phyloP scores from a whole-genome alignment of 176 grass and related monocot genomes.

The Oropetium thomaeum region DNA sequence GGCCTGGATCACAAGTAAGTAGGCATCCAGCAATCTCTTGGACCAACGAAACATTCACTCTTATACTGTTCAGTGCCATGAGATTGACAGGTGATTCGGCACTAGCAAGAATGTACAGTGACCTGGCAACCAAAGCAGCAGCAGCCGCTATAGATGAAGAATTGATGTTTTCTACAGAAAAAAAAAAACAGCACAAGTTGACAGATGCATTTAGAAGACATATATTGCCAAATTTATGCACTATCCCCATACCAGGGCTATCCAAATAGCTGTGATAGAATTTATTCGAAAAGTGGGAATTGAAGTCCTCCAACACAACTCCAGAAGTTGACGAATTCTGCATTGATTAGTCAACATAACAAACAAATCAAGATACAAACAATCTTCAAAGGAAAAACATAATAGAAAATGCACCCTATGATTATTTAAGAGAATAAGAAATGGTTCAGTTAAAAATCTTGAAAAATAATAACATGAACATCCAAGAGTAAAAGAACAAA shows the following conservation, averaged over 20 bases:
- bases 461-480: not conserved
- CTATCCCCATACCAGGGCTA: constrained; percentile 47
- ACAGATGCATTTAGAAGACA: constrained; percentile 6
- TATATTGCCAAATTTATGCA: constrained; percentile 18
- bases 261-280: constrained; percentile 93
- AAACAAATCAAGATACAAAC: constrained; percentile 29
- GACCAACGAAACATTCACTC: constrained; percentile 83
- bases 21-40: constrained; percentile 75
- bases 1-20: constrained; percentile 76
- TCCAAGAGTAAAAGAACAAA: not conserved
- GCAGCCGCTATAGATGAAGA: constrained; percentile 79
- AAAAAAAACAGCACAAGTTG: constrained; percentile 11
- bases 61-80: constrained; percentile 80
- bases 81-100: constrained; percentile 56
- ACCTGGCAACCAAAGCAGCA: constrained; percentile 70
- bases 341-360: constrained; percentile 28
- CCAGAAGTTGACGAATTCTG: constrained; percentile 84
- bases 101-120: constrained; percentile 76
- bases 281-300: constrained; percentile 76
- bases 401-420: not conserved
- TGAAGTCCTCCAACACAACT: constrained; percentile 93
- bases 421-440: not conserved
- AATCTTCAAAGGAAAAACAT: constrained; percentile 9
- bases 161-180: constrained; percentile 72
- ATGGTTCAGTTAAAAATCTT: not conserved